Conservation (phyloP, 2,329 filamentous ascomycete genomes). For the Colletotrichum sp. region DNA sequence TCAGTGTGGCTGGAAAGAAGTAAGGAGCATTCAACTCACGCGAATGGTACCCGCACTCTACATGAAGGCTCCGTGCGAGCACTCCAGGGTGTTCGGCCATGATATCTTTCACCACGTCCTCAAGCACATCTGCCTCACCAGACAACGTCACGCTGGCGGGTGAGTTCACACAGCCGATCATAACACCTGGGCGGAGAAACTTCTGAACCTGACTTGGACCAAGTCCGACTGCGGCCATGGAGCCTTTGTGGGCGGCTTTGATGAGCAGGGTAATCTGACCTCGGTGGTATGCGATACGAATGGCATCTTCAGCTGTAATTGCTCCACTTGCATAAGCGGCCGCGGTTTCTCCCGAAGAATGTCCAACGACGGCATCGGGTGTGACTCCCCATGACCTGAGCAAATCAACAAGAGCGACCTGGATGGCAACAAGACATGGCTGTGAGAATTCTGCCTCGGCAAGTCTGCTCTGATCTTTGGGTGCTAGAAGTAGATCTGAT, state of each 20-base stretch:
- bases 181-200: conserved; percentile 35
- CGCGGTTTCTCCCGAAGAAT: conserved; percentile 46
- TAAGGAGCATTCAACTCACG: background rate
- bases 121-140: conserved; percentile 20
- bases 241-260: conserved; percentile 35
- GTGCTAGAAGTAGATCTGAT: conserved; percentile 6
- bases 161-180: conserved; percentile 54
- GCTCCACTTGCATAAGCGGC: conserved; percentile 40
- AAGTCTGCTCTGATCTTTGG: background rate
- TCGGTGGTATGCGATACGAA: conserved; percentile 39
- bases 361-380: conserved; percentile 37
- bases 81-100: conserved; percentile 32
- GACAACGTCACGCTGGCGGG: conserved; percentile 57
- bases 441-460: conserved; percentile 45
- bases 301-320: conserved; percentile 33
- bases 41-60: conserved; percentile 61
- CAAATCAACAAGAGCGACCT: conserved; percentile 49
- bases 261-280: conserved; percentile 30
- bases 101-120: conserved; percentile 28
- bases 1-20: background rate
- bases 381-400: conserved; percentile 33
- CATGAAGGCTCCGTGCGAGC: conserved; percentile 53
- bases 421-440: conserved; percentile 50
- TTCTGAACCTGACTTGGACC: conserved; percentile 30
- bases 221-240: conserved; percentile 62